Evolutionary conservation across 2,329 filamentous ascomycete genomes (phyloP), one percentile per base, ranked within the genome.

Genomic region (Colletotrichum limetticola): DNA sequence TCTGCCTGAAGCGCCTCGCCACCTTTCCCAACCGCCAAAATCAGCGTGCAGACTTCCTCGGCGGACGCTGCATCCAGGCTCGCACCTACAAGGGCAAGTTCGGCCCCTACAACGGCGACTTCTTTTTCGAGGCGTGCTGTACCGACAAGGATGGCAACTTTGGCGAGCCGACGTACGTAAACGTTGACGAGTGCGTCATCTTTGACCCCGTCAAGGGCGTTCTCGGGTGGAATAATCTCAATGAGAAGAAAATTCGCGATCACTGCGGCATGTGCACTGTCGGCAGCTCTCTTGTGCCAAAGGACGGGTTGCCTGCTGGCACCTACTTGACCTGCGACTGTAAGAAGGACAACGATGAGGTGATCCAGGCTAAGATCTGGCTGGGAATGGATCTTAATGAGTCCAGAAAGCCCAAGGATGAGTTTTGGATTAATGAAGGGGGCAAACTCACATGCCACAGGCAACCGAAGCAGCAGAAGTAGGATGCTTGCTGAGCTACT

Each of bases 121-220:
- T 56, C 49, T 68, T 42, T 24, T 63, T 68, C 46, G 66, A 64
- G 22, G 24, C 66, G 11, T 68, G 66, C 66, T 68, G 66, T 26
- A 68, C 42, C 14, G 61, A 68, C 66, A 30, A 24, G 5, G 16
- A 68, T 12, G 26, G 28, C 8, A 35, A 68, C 5, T 68, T 26
- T 32, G 61, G 46, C 30, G 24, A 56, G 49, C 66, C 66, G 8
- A 68, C 66, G 1, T 68, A 11, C 16, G 24, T 68, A 26, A 64
- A 57, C 6, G 35, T 68, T 3, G 58, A 68, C 14, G 24, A 68
- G 32, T 68, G 66, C 37, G 2, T 68, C 24, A 22, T 62, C n/a
- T 68, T 37, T 14, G 58, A 68, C 8, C 58, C 42, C 24, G 46
- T 35, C 4, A 63, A 28, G 1, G 49, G 19, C 3, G 4, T 26